These are phyloP conservation scores for Hebeloma cylindrosporum DNA, from an alignment of 768 basidiomycete genomes.

Conservation along the genomic window DNA sequence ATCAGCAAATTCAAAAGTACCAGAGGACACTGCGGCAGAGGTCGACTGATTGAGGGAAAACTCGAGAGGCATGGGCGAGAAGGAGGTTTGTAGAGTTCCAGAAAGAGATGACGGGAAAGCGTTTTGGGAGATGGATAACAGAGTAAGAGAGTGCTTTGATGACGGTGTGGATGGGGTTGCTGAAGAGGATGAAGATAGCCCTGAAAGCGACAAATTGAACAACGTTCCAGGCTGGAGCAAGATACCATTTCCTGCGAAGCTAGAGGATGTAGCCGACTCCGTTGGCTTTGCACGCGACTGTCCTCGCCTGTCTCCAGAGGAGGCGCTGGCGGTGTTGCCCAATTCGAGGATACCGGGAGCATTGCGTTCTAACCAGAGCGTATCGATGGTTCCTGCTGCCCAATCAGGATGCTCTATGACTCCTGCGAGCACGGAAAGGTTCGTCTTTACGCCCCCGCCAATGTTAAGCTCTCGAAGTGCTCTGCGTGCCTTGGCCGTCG, in stretches of 20 bases:
- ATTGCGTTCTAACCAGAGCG: conserved; percentile 39
- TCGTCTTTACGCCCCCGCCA: conserved; percentile 49
- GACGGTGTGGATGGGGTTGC: background rate
- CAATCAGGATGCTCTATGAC: conserved; percentile 33
- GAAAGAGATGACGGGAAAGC: conserved; percentile 36
- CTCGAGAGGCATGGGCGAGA: conserved; percentile 27
- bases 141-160: conserved; percentile 31
- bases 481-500: conserved; percentile 77
- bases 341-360: conserved; percentile 18
- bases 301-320: background rate
- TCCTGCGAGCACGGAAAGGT: conserved; percentile 32
- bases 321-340: conserved; percentile 15
- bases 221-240: conserved; percentile 37
- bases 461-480: conserved; percentile 83
- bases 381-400: conserved; percentile 31
- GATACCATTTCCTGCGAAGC: conserved; percentile 4
- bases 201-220: conserved; percentile 29
- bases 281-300: background rate
- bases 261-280: background rate
- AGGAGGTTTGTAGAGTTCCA: conserved; percentile 33
- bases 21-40: conserved; percentile 26
- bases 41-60: conserved; percentile 35
- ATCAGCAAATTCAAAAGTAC: conserved; percentile 35
- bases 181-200: background rate
- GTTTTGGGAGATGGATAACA: conserved; percentile 34